Evolutionary conservation across 2,329 filamentous ascomycete species (phyloP), one percentile per base, ranked within the genome.

Genomic region (Aspergillus sp.): DNA sequence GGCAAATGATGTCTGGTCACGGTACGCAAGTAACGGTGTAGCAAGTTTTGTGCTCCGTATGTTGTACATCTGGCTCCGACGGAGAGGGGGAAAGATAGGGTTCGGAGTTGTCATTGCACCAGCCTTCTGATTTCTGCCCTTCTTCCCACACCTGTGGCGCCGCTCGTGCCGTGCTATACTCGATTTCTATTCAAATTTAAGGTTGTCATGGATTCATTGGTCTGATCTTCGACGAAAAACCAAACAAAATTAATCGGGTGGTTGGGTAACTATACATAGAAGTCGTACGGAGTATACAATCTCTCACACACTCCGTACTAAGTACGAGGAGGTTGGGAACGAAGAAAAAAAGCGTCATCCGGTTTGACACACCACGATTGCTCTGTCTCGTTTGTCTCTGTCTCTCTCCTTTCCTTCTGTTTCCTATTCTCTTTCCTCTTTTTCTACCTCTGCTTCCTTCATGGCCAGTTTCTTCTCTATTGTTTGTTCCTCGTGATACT

Each of bases 321-420:
- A 36, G 5, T 36, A 19, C 19, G 41, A 47, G 58, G 61, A 59
- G 62, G 62, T 62, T 65, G 62, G 62, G 62, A 58, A 44, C 8
- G 7, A 19, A 19, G 19, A 19, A 19, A 19, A 36, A 12, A 10
- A 36, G 34, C 34, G n/a, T 36, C 26, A 19, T 19, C 12, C 36
- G 9, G 12, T 26, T 8, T 8, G 40, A 30, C 1, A 41, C 27
- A 42, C 28, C 40, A 42, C 28, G 30, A 32, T 29, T 35, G 9
- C 26, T 46, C 42, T 45, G 42, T 43, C 51, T 38, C 34, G 54
- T 46, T 46, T 48, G 43, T 48, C 47, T 48, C 29, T 46, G 40
- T 41, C 9, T 47, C 29, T 47, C 29, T 46, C 43, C 35, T 50
- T 38, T 36, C 19, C 40, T 19, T 7, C 27, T 39, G 8, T 19